These are phyloP conservation scores for Tricholoma sp. DNA, from an alignment of 768 basidiomycete species.

Conservation along the genomic window DNA sequence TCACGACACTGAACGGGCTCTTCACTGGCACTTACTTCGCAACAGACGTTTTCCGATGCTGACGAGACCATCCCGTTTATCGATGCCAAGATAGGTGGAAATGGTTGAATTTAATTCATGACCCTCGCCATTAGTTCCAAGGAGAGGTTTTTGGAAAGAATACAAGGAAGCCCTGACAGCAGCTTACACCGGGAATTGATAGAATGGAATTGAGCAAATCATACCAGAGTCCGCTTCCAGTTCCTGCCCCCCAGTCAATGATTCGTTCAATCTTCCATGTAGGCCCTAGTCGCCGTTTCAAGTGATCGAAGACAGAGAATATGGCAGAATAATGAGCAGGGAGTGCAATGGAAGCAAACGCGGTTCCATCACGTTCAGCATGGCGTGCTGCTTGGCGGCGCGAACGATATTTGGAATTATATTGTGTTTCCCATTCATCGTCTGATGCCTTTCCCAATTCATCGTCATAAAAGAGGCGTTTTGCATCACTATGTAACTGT, in stretches of 20 bases:
- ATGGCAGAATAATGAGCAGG: conserved; percentile 85
- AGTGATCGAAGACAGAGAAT: conserved; percentile 63
- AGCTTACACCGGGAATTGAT: conserved; percentile 8
- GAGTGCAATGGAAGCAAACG: conserved; percentile 81
- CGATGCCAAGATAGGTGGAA: conserved; percentile 66
- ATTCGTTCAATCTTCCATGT: conserved; percentile 58
- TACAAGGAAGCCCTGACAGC: conserved; percentile 57
- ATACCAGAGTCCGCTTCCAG: conserved; percentile 82
- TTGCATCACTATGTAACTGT: conserved; percentile 63
- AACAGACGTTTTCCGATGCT: conserved; percentile 63
- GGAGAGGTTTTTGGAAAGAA: conserved; percentile 48
- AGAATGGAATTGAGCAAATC: conserved; percentile 9
- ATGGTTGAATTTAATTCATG: conserved; percentile 49
- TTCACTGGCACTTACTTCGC: conserved; percentile 34
- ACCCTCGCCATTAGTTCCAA: conserved; percentile 13
- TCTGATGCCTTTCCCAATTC: conserved; percentile 20
- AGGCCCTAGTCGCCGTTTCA: conserved; percentile 57
- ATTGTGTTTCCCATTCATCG: conserved; percentile 50
- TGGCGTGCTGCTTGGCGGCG: conserved; percentile 53
- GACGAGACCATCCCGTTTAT: conserved; percentile 68
- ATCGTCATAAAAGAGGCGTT: conserved; percentile 55
- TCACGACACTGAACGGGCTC: conserved; percentile 3
- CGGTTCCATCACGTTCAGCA: conserved; percentile 68
- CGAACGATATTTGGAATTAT: conserved; percentile 58
- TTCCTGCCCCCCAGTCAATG: conserved; percentile 82